Evolutionary conservation across 345 rosid species (phyloP).

Genomic region (Schrenkiella parvula): DNA sequence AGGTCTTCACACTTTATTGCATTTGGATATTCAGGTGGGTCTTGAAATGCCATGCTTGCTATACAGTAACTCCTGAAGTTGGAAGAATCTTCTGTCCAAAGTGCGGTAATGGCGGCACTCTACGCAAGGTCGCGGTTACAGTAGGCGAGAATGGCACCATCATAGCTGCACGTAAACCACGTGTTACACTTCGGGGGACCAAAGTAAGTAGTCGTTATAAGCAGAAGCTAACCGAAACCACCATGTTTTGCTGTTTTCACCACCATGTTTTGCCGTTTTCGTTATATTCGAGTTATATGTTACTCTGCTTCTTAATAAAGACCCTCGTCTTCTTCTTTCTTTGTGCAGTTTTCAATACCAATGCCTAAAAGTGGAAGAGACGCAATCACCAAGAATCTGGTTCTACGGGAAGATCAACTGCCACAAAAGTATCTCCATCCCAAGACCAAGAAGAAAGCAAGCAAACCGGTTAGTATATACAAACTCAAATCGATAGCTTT

Average conservation of each 20-base stretch:
- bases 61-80: slow-evolving; percentile 73
- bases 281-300: background rate
- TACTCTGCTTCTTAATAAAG: background rate
- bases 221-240: background rate
- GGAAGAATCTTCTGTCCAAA: slow-evolving; percentile 87
- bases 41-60: slow-evolving; percentile 95
- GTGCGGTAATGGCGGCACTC: slow-evolving; percentile 95
- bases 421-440: slow-evolving; percentile 81
- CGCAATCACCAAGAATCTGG: slow-evolving; percentile 66
- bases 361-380: slow-evolving; percentile 93
- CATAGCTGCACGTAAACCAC: slow-evolving; percentile 62
- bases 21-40: slow-evolving; percentile 65
- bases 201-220: slow-evolving; percentile 44
- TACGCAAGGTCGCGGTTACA: slow-evolving; percentile 78
- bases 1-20: slow-evolving; percentile 7
- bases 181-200: slow-evolving; percentile 72
- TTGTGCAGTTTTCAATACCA: slow-evolving; percentile 74
- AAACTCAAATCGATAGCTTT: background rate
- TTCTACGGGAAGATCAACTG: slow-evolving; percentile 92
- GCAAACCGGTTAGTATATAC: slow-evolving; percentile 49
- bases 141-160: slow-evolving; percentile 75
- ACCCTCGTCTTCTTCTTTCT: background rate
- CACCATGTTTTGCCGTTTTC: background rate
- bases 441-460: slow-evolving; percentile 75
- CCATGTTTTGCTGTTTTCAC: background rate